Evolutionary conservation across 306 rosid species (phyloP).

Genomic region (Fragaria nilgerrensis): DNA sequence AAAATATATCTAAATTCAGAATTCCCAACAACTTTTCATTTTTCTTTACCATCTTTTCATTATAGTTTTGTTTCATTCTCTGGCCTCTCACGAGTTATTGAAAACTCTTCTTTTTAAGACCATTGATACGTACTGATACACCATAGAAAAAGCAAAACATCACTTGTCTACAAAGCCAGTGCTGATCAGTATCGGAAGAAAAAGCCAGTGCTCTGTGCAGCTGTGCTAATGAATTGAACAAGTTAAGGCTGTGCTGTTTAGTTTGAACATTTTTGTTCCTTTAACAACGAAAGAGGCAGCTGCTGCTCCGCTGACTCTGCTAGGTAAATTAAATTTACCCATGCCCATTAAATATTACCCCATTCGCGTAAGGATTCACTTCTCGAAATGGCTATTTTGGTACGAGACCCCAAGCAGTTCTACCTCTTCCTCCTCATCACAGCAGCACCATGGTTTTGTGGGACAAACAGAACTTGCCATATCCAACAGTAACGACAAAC

Average conservation of each 20-base stretch:
- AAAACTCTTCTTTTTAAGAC: neutral
- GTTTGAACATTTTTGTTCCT: neutral
- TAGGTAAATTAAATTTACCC: neutral
- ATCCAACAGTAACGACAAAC: neutral
- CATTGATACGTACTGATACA: neutral
- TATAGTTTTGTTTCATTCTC: neutral
- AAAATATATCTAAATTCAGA: too few relatives aligned
- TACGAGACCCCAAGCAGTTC: neutral
- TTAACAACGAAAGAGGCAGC: neutral
- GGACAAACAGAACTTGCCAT: slow-evolving; percentile 1
- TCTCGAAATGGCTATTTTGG: neutral
- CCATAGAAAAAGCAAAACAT: neutral
- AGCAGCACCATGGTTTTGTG: neutral
- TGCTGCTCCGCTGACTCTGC: neutral
- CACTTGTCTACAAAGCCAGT: neutral
- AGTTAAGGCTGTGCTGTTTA: neutral
- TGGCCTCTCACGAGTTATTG: neutral
- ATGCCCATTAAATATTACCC: neutral
- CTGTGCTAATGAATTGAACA: neutral
- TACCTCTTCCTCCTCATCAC: neutral
- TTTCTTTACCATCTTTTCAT: too few relatives aligned
- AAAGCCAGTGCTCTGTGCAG: neutral
- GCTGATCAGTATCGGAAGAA: too few relatives aligned
- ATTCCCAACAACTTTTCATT: too few relatives aligned
- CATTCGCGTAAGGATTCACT: neutral